phyloP scores from a whole-genome alignment of 1,284 basidiomycete genomes.

The Irpex sp. region DNA sequence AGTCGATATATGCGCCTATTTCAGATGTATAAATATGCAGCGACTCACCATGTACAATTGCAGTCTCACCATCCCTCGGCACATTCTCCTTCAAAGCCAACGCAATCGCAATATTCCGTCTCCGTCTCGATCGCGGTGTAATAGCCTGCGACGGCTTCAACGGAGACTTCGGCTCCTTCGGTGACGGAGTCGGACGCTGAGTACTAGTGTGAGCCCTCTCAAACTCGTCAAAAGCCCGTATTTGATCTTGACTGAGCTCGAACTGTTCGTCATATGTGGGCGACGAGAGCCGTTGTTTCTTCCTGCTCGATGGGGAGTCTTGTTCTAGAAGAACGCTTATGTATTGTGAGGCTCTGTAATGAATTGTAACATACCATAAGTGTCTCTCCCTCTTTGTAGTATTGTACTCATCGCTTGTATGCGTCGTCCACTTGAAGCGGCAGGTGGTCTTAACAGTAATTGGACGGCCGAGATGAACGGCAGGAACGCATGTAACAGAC shows the following conservation, averaged over 20 bases:
- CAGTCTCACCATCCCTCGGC: background rate
- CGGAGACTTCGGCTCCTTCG: background rate
- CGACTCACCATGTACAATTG: background rate
- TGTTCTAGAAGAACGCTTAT: background rate
- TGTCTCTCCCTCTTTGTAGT: background rate
- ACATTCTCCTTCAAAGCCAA: constrained; percentile 8
- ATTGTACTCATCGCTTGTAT: background rate
- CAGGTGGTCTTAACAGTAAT: background rate
- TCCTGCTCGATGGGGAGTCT: constrained; percentile 15
- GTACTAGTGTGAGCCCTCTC: constrained; percentile 39
- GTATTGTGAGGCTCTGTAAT: background rate
- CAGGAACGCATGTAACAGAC: background rate
- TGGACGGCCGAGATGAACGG: background rate
- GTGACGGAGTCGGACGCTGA: constrained; percentile 25
- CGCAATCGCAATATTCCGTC: constrained; percentile 8
- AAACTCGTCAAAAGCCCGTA: constrained; percentile 52
- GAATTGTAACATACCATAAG: background rate
- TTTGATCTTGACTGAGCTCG: constrained; percentile 51
- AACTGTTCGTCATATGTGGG: constrained; percentile 64
- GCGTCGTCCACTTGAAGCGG: background rate
- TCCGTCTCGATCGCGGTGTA: constrained; percentile 3
- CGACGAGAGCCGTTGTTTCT: constrained; percentile 62
- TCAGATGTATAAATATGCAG: background rate
- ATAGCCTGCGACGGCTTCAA: constrained; percentile 7
- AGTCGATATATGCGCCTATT: background rate